A percentile compares a stretch with the other conserved stretches of the same genome.
phyloP scores from a whole-genome alignment of 495 filamentous ascomycete species.

The Penicillium lividum region DNA sequence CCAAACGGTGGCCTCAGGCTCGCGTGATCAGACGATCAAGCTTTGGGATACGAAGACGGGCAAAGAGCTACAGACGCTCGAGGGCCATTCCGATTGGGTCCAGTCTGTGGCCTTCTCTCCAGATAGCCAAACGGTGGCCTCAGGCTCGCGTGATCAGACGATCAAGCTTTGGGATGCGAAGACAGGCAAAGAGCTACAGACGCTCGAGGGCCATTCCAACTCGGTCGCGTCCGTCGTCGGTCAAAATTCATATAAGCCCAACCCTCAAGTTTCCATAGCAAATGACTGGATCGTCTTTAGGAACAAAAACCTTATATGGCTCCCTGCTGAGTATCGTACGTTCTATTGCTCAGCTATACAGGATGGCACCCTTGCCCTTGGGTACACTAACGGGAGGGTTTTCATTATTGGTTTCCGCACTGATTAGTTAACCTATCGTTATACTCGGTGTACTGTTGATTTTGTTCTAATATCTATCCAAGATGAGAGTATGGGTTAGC shows the following conservation, averaged over 20 bases:
- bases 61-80: slow-evolving; percentile 1
- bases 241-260: background rate
- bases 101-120: no score
- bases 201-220: background rate
- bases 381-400: background rate
- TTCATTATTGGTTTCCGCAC: background rate
- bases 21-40: no score
- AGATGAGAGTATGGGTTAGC: background rate
- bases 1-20: no score
- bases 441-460: background rate
- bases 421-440: background rate
- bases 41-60: no score
- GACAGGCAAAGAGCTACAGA: no score
- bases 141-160: no score
- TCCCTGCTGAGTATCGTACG: slow-evolving; percentile 1
- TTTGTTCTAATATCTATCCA: background rate
- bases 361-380: background rate
- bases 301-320: slow-evolving; percentile 5
- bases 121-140: no score
- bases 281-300: slow-evolving; percentile 4
- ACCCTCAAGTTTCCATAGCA: slow-evolving; percentile 1
- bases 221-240: slow-evolving; percentile 4
- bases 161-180: no score
- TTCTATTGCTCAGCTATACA: slow-evolving; percentile 2
- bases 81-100: background rate